Evolutionary conservation across 768 basidiomycete species (phyloP).

Genomic region (Russula vinacea): DNA sequence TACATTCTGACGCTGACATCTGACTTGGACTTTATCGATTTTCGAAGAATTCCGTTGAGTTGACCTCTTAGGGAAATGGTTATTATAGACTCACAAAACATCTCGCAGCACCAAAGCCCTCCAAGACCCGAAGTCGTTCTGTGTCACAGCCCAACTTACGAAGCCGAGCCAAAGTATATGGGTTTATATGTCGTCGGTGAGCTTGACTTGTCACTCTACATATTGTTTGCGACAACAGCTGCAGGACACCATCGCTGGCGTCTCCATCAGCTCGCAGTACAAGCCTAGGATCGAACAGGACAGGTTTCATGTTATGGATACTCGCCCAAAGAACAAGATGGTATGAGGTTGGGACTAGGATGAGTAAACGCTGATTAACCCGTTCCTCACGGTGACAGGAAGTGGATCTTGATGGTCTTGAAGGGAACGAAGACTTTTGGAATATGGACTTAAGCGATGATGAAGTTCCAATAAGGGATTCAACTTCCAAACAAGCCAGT

Average conservation of each 20-base stretch:
- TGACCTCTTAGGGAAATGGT: constrained; percentile 2
- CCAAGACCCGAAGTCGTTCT: constrained; percentile 55
- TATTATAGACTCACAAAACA: neutral
- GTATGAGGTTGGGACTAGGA: constrained; percentile 38
- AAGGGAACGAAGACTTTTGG: constrained; percentile 70
- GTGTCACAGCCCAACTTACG: constrained; percentile 54
- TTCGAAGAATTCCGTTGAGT: constrained; percentile 67
- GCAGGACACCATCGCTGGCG: constrained; percentile 69
- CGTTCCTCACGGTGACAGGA: constrained; percentile 46
- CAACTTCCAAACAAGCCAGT: constrained; percentile 38
- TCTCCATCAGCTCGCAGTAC: constrained; percentile 50
- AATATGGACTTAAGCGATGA: constrained; percentile 43
- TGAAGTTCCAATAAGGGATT: constrained; percentile 32
- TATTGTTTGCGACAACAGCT: constrained; percentile 22
- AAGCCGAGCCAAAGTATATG: constrained; percentile 63
- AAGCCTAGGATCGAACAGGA: constrained; percentile 53
- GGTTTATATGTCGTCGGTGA: constrained; percentile 47
- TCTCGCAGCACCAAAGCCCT: constrained; percentile 63
- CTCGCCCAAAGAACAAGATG: constrained; percentile 60
- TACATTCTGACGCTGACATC: constrained; percentile 72
- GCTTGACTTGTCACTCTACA: constrained; percentile 43
- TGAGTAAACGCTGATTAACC: neutral
- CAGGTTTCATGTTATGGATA: constrained; percentile 66
- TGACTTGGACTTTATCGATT: constrained; percentile 72
- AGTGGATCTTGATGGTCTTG: constrained; percentile 60